phyloP scores from a whole-genome alignment of 768 basidiomycete species.

The Psilocybe sp. region DNA sequence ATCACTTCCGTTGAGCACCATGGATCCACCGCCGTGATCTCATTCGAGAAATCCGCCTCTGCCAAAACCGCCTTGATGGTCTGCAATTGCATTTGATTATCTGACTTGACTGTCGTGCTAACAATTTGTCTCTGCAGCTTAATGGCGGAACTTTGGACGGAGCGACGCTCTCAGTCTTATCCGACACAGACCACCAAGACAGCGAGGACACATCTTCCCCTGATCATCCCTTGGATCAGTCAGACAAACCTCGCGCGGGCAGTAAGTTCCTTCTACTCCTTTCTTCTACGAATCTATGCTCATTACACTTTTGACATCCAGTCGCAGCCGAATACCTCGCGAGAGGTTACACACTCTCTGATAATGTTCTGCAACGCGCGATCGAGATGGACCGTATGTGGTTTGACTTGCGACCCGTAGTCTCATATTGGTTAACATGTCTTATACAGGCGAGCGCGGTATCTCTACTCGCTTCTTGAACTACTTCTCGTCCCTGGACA shows the following conservation, averaged over 20 bases:
- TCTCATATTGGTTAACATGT: neutral
- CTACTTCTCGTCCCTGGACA: constrained; percentile 76
- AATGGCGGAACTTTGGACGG: constrained; percentile 80
- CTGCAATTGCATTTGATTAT: constrained; percentile 1
- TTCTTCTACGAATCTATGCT: neutral
- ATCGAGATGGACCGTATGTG: constrained; percentile 72
- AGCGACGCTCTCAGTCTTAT: constrained; percentile 63
- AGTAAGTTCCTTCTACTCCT: constrained; percentile 41
- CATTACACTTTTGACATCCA: constrained; percentile 18
- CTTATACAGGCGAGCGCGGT: constrained; percentile 64
- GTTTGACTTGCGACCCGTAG: no score
- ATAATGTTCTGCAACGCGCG: constrained; percentile 72
- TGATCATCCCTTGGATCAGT: constrained; percentile 58
- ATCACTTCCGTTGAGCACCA: constrained; percentile 62
- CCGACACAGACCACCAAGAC: constrained; percentile 59
- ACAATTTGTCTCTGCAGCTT: constrained; percentile 35
- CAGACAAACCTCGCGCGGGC: constrained; percentile 88
- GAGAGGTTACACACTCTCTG: constrained; percentile 80
- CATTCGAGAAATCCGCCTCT: constrained; percentile 82
- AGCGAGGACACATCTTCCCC: constrained; percentile 40
- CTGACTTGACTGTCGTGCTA: neutral
- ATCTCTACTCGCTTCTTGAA: constrained; percentile 83
- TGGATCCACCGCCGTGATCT: constrained; percentile 56
- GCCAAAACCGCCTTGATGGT: constrained; percentile 88
- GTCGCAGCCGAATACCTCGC: constrained; percentile 95